Evolutionary conservation across 2,329 filamentous ascomycete genomes (phyloP).

Genomic region (Plectosphaerella plurivora): DNA sequence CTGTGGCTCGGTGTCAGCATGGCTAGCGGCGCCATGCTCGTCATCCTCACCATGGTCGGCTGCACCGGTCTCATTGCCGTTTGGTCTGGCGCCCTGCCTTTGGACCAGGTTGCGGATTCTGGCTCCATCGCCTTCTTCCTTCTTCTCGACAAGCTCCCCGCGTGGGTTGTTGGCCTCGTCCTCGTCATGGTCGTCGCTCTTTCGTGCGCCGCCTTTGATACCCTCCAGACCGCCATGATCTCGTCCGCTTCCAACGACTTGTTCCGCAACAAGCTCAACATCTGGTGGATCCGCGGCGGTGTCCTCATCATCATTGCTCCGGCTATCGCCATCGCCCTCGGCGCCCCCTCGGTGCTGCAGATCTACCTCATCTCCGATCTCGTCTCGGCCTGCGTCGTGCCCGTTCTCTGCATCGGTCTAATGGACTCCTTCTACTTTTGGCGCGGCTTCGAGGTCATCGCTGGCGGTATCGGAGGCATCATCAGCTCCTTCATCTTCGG

Average conservation of each 20-base stretch:
- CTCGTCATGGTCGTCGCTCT: conserved; percentile 77
- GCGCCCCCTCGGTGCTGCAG: conserved; percentile 69
- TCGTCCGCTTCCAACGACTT: conserved; percentile 81
- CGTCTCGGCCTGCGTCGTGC: conserved; percentile 71
- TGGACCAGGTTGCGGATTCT: conserved; percentile 51
- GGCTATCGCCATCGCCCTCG: conserved; percentile 68
- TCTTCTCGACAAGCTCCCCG: conserved; percentile 66
- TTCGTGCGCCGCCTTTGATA: conserved; percentile 75
- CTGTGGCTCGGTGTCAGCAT: conserved; percentile 70
- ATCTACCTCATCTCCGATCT: conserved; percentile 82
- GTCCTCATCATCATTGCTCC: conserved; percentile 73
- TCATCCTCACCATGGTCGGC: conserved; percentile 70
- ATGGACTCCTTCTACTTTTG: conserved; percentile 64
- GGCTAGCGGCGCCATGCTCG: conserved; percentile 59
- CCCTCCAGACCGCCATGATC: conserved; percentile 77
- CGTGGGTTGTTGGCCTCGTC: conserved; percentile 78
- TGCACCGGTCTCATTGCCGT: conserved; percentile 69
- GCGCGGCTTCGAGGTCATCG: conserved; percentile 75
- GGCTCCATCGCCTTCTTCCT: conserved; percentile 72
- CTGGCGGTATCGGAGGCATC: conserved; percentile 73
- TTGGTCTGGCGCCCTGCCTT: conserved; percentile 70
- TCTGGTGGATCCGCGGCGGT: conserved; percentile 65
- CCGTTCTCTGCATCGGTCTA: conserved; percentile 70
- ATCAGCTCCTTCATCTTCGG: conserved; percentile 80
- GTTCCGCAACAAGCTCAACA: conserved; percentile 74